phyloP scores from a whole-genome alignment of 768 basidiomycete species.

The Leccinum subgranulosum region DNA sequence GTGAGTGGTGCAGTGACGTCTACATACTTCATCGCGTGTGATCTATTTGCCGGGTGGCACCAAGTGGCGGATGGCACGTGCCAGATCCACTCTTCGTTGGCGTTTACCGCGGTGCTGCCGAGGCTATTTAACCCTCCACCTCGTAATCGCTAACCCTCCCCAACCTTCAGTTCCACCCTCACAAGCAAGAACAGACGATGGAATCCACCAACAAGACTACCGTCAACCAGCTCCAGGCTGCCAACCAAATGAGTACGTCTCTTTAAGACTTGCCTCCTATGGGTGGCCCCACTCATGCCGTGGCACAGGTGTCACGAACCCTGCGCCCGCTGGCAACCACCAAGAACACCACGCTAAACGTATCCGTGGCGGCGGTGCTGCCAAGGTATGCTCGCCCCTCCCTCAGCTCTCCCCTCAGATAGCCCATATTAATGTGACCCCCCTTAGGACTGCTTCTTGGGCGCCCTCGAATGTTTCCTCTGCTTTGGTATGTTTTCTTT shows the following conservation, averaged over 20 bases:
- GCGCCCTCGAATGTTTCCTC: slow-evolving; percentile 60
- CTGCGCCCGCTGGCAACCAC: slow-evolving; percentile 40
- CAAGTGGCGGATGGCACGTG: slow-evolving; percentile 17
- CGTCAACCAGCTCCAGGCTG: slow-evolving; percentile 55
- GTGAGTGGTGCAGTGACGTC: background rate
- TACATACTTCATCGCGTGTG: background rate
- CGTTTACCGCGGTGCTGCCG: background rate
- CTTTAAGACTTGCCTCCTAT: background rate
- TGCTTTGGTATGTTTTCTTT: slow-evolving; percentile 57
- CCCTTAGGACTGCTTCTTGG: slow-evolving; percentile 64
- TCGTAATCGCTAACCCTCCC: background rate
- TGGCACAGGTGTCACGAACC: slow-evolving; percentile 45
- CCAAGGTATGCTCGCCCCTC: slow-evolving; percentile 41
- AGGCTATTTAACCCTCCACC: slow-evolving; percentile 16
- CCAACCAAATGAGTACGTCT: slow-evolving; percentile 62
- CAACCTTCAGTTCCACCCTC: slow-evolving; percentile 11
- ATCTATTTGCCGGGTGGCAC: background rate
- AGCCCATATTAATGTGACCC: background rate
- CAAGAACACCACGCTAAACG: slow-evolving; percentile 48
- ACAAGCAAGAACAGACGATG: slow-evolving; percentile 29
- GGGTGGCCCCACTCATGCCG: background rate
- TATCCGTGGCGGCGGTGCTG: slow-evolving; percentile 70
- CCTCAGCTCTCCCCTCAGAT: background rate
- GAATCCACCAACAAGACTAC: slow-evolving; percentile 34
- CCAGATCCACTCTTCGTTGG: background rate